Conservation (phyloP, 2,329 filamentous ascomycete genomes). For the Aspergillus floridensis region DNA sequence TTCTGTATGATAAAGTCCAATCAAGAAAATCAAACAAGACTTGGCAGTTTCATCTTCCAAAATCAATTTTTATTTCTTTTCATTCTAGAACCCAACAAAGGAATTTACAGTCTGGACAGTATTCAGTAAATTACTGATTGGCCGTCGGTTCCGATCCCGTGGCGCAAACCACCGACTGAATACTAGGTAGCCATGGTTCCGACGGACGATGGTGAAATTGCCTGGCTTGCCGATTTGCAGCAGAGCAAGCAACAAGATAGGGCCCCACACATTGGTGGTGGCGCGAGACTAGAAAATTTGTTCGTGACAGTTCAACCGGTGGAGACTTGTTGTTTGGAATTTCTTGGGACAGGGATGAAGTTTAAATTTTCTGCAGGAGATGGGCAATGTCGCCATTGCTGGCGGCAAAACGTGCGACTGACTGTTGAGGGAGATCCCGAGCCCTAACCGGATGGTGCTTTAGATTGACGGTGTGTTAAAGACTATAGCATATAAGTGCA, state of each 20-base stretch:
- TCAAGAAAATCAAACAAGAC: neutral
- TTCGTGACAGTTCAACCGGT: neutral
- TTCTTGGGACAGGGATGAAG: neutral
- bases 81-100: neutral
- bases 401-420: neutral
- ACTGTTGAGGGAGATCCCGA: neutral
- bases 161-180: neutral
- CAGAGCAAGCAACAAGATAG: neutral
- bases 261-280: neutral
- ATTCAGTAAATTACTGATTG: neutral
- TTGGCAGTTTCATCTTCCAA: neutral
- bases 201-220: conserved; percentile 2
- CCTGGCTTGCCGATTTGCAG: too few species aligned
- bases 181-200: neutral
- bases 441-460: neutral
- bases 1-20: conserved; percentile 11
- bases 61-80: neutral
- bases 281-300: conserved; percentile 2
- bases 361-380: neutral
- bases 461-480: too few species aligned
- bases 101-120: too few species aligned
- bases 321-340: neutral
- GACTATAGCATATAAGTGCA: too few species aligned
- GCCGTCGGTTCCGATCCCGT: neutral
- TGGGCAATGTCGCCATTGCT: neutral